These are phyloP conservation scores for Paramecium bursaria DNA, from an alignment of 73 alveolate species.

Conservation along the genomic window DNA sequence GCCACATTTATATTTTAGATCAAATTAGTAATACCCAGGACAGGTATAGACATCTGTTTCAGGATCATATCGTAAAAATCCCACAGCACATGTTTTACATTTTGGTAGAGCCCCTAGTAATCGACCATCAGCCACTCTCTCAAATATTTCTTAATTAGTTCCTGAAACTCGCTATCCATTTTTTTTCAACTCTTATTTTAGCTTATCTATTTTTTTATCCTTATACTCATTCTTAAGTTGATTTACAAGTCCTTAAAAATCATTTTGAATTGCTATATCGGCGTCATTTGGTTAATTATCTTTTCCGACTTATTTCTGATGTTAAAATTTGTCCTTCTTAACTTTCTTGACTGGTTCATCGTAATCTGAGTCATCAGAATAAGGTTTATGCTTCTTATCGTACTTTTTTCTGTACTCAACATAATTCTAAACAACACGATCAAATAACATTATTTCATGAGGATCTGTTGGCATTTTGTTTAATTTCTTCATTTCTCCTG, in stretches of 20 bases:
- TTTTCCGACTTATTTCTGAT: too few relatives aligned
- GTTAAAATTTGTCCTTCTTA: not conserved
- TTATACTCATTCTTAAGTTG: not conserved
- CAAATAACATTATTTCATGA: not conserved
- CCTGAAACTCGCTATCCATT: conserved; percentile 72
- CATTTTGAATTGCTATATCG: too few relatives aligned
- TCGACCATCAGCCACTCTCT: conserved; percentile 71
- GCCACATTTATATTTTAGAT: too few relatives aligned
- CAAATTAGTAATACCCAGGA: too few relatives aligned
- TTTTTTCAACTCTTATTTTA: conserved; percentile 62
- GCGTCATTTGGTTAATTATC: too few relatives aligned
- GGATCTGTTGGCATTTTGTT: not conserved
- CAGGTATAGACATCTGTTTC: too few relatives aligned
- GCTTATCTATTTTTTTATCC: not conserved
- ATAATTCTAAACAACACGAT: not conserved
- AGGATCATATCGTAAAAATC: too few relatives aligned
- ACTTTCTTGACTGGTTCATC: not conserved
- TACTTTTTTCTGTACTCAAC: conserved; percentile 15
- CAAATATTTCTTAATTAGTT: conserved; percentile 68
- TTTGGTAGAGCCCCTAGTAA: conserved; percentile 71
- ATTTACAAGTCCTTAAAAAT: too few relatives aligned
- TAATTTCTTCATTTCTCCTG: not conserved
- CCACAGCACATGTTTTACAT: conserved; percentile 72
- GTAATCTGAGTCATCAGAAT: not conserved
- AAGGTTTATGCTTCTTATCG: not conserved